Conservation (phyloP, 2,329 filamentous ascomycete genomes). For the Diplodia seriata region DNA sequence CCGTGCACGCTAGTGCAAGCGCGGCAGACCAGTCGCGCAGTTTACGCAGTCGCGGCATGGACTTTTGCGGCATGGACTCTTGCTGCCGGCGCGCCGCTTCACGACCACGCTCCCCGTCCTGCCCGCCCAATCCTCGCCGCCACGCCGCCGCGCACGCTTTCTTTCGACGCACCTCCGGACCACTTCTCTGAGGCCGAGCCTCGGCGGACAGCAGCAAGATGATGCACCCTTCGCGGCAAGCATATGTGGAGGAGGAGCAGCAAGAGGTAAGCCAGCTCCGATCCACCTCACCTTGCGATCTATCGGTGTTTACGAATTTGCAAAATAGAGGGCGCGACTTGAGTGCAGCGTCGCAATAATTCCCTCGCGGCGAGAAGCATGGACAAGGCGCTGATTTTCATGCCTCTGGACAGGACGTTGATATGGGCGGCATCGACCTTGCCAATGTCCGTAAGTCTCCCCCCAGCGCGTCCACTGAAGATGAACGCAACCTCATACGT, state of each 20-base stretch:
- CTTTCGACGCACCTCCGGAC: neutral
- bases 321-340: conserved; percentile 31
- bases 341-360: conserved; percentile 24
- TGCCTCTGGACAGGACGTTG: conserved; percentile 54
- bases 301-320: conserved; percentile 39
- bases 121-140: neutral
- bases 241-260: conserved; percentile 87
- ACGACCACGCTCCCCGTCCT: neutral
- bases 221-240: conserved; percentile 88
- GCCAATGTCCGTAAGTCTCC: conserved; percentile 66
- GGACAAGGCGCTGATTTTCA: conserved; percentile 29
- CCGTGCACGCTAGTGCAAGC: neutral
- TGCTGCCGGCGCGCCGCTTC: neutral
- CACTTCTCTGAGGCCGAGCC: conserved; percentile 1
- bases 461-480: neutral
- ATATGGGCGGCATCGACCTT: conserved; percentile 65
- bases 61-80: conserved; percentile 2
- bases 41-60: neutral
- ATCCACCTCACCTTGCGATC: conserved; percentile 38
- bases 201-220: conserved; percentile 38
- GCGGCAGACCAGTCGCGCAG: neutral
- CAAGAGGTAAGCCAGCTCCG: conserved; percentile 64
- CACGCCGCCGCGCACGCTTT: neutral
- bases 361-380: conserved; percentile 18
- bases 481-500: conserved; percentile 17